These are phyloP conservation scores for Aristolochia californica DNA, from an alignment of 164 flowering plant species.

Conservation along the genomic window DNA sequence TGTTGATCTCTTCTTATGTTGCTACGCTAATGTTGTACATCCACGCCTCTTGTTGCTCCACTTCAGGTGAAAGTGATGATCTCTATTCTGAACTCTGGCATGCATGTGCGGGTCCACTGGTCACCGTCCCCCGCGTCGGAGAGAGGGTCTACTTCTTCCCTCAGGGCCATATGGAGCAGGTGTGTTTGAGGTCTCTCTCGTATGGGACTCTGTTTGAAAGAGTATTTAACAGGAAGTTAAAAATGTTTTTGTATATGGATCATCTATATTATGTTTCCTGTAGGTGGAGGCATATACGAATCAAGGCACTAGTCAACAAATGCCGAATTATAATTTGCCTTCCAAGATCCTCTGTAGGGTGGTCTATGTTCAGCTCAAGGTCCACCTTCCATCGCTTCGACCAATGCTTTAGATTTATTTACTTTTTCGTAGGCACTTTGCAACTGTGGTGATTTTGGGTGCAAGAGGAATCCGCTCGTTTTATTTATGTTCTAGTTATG, in stretches of 20 bases:
- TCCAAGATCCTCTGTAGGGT: conserved; percentile 48
- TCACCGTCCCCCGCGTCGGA: conserved; percentile 30
- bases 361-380: conserved; percentile 38
- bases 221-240: not conserved
- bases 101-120: conserved; percentile 49
- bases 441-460: not conserved
- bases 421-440: not conserved
- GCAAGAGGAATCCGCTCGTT: not conserved
- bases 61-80: conserved; percentile 20
- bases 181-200: no score
- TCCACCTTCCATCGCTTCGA: conserved; percentile 2
- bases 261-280: conserved; percentile 2
- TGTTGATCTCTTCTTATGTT: not conserved
- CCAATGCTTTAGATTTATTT: not conserved
- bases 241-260: not conserved
- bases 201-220: not conserved
- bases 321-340: conserved; percentile 42
- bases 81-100: conserved; percentile 38
- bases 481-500: conserved; percentile 1
- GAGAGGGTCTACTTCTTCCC: conserved; percentile 53
- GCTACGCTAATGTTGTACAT: not conserved
- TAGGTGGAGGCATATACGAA: conserved; percentile 34
- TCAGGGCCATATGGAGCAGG: conserved; percentile 69
- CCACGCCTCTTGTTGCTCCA: not conserved
- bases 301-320: conserved; percentile 15